Percentiles rank a stretch among this genome's conserved stretches.
phyloP scores from a whole-genome alignment of 306 rosid species.

The Gastrolobium bilobum region DNA sequence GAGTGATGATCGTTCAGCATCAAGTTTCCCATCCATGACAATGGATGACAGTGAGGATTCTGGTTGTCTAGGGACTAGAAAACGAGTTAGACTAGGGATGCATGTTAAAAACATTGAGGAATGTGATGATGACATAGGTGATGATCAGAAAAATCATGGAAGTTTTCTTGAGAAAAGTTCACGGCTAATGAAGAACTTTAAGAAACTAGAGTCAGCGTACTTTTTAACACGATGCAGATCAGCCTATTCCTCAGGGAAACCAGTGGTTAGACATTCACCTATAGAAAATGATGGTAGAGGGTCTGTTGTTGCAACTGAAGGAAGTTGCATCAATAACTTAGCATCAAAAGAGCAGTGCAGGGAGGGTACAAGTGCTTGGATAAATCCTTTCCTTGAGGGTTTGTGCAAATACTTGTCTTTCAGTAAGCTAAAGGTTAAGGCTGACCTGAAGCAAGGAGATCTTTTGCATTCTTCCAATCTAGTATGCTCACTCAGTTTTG shows the following conservation, averaged over 20 bases:
- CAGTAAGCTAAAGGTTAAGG: constrained; percentile 85
- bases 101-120: constrained; percentile 58
- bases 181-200: constrained; percentile 89
- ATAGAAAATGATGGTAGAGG: constrained; percentile 78
- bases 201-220: constrained; percentile 91
- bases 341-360: constrained; percentile 64
- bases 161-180: constrained; percentile 67
- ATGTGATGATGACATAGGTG: constrained; percentile 69
- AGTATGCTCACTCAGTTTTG: constrained; percentile 90
- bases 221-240: constrained; percentile 82
- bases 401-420: constrained; percentile 94
- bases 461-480: constrained; percentile 93
- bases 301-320: constrained; percentile 67
- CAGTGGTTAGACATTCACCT: constrained; percentile 63
- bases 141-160: constrained; percentile 57
- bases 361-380: constrained; percentile 86
- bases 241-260: constrained; percentile 59
- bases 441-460: constrained; percentile 98
- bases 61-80: constrained; percentile 70
- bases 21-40: constrained; percentile 70
- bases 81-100: constrained; percentile 73
- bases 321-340: constrained; percentile 75
- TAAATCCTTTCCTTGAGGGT: constrained; percentile 94
- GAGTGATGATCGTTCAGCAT: constrained; percentile 62
- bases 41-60: constrained; percentile 67